A percentile compares a stretch with the other conserved stretches of the same genome.
Evolutionary conservation across 768 basidiomycete species (phyloP).

Genomic region (Pholiota conissans): DNA sequence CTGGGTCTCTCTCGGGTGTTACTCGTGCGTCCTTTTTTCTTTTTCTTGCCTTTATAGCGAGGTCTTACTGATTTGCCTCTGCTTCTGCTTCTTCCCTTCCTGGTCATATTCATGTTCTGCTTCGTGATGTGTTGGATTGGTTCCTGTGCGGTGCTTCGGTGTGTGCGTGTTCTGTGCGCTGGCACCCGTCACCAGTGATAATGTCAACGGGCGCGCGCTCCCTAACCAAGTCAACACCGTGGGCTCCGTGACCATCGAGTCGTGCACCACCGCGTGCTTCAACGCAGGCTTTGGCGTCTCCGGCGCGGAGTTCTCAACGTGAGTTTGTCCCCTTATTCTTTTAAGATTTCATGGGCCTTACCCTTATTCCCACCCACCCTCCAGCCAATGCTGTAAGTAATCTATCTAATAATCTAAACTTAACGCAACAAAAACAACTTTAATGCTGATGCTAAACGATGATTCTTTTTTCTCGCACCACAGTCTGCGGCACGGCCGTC

Average conservation of each 20-base stretch:
- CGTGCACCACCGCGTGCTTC: slow-evolving; percentile 64
- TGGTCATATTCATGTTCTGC: background rate
- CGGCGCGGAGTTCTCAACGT: slow-evolving; percentile 40
- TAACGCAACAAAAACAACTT: background rate
- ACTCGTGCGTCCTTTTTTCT: slow-evolving; percentile 41
- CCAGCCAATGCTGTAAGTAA: slow-evolving; percentile 55
- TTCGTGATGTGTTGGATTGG: background rate
- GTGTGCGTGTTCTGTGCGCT: background rate
- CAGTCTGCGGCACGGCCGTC: slow-evolving; percentile 53
- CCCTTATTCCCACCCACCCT: background rate
- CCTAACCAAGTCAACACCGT: slow-evolving; percentile 31
- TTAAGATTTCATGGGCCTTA: no score
- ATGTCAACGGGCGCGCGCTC: slow-evolving; percentile 45
- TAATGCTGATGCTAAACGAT: slow-evolving; percentile 9
- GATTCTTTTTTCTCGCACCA: no score
- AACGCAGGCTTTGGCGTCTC: slow-evolving; percentile 42
- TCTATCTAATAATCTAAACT: slow-evolving; percentile 1
- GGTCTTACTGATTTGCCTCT: slow-evolving; percentile 10
- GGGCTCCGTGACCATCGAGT: slow-evolving; percentile 51
- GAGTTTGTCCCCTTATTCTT: background rate
- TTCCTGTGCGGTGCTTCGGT: background rate
- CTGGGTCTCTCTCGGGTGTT: slow-evolving; percentile 78
- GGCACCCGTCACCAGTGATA: slow-evolving; percentile 32
- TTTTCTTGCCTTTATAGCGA: background rate
- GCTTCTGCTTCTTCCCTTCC: slow-evolving; percentile 7